Percentiles rank a stretch among this genome's conserved stretches.
Conservation (phyloP, 345 rosid species). For the Bruguiera gymnorhiza region DNA sequence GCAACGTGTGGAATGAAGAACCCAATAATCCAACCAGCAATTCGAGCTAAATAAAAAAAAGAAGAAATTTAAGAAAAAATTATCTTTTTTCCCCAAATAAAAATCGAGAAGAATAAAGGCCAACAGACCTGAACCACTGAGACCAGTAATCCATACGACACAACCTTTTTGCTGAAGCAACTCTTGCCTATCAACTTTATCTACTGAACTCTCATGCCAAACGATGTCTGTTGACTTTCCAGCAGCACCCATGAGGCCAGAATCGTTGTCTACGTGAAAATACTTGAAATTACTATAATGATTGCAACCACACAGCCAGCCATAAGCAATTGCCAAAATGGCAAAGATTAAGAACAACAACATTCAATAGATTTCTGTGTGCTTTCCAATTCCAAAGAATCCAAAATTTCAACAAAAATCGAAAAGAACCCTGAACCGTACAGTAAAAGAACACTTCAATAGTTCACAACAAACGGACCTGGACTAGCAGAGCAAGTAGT, state of each 20-base stretch:
- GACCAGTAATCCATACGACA: slow-evolving; percentile 78
- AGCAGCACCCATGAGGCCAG: slow-evolving; percentile 31
- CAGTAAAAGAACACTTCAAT: background rate
- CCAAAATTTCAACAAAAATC: no score
- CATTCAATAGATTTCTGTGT: no score
- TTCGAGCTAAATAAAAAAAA: no score
- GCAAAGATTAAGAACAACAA: no score
- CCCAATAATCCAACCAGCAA: no score
- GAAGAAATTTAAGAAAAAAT: no score
- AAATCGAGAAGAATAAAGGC: no score
- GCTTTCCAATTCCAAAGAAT: no score
- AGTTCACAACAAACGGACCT: slow-evolving; percentile 18
- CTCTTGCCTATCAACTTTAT: slow-evolving; percentile 49
- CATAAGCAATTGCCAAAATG: no score
- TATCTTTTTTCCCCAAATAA: no score
- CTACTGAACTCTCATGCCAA: slow-evolving; percentile 65
- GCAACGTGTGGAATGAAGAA: no score
- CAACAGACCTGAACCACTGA: slow-evolving; percentile 77
- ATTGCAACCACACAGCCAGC: no score
- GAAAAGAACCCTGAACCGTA: background rate
- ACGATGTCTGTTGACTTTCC: slow-evolving; percentile 58
- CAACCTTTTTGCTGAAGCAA: slow-evolving; percentile 74
- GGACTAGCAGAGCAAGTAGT: slow-evolving; percentile 26
- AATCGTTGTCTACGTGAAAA: background rate
- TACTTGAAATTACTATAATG: background rate